phyloP scores from a whole-genome alignment of 306 rosid genomes.

The Rosa rugosa region DNA sequence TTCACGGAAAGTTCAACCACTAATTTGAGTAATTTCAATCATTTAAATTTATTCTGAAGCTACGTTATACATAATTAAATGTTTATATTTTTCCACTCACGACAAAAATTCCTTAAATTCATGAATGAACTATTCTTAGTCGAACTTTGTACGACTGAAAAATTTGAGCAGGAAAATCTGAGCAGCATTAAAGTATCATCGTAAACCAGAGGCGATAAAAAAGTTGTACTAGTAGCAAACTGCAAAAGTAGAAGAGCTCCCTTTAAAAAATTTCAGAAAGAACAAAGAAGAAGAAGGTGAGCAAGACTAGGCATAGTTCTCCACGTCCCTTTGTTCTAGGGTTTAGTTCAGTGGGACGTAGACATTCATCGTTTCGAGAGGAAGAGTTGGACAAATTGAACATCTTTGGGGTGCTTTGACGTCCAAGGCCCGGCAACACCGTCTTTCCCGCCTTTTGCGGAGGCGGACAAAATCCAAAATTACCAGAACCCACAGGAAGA shows the following conservation, averaged over 20 bases:
- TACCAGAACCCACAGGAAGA: neutral
- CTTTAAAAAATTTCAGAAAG: neutral
- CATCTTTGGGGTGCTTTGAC: conserved; percentile 35
- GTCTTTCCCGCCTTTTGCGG: conserved; percentile 72
- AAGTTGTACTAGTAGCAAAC: neutral
- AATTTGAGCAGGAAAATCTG: no score
- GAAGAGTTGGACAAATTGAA: conserved; percentile 18
- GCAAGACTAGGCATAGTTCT: neutral
- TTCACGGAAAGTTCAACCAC: no score
- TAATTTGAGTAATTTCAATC: no score
- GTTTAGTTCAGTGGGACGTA: conserved; percentile 7
- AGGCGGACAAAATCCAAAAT: neutral
- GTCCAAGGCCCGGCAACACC: conserved; percentile 68
- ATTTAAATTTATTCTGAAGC: no score
- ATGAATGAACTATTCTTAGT: no score
- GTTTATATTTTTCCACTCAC: no score
- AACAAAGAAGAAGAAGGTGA: neutral
- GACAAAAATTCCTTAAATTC: no score
- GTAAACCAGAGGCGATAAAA: neutral
- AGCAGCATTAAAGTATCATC: no score
- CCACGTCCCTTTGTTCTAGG: conserved; percentile 8
- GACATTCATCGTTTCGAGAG: conserved; percentile 25
- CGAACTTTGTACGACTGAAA: no score
- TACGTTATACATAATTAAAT: no score
- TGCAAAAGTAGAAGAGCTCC: neutral